These are phyloP conservation scores for Chrysochromulina tobinii DNA, from an alignment of 78 protist genomes.

Conservation along the genomic window DNA sequence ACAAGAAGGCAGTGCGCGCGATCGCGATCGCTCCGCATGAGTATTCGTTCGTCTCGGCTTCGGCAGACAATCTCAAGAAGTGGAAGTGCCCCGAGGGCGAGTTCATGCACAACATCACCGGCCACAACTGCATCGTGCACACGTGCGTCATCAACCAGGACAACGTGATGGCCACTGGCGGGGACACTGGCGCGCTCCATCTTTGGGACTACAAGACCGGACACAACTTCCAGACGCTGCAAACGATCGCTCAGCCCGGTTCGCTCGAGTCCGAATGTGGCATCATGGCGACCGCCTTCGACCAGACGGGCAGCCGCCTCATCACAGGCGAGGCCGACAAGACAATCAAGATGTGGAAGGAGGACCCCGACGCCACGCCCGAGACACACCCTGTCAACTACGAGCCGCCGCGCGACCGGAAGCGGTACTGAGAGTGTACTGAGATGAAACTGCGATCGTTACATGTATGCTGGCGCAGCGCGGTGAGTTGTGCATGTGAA, in stretches of 20 bases:
- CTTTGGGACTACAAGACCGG: constrained; percentile 97
- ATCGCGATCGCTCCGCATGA: constrained; percentile 84
- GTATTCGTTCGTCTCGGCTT: constrained; percentile 86
- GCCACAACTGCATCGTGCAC: constrained; percentile 86
- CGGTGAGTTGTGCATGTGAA: too few species aligned
- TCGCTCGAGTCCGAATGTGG: constrained; percentile 82
- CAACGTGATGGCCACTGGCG: constrained; percentile 27
- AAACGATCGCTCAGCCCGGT: constrained; percentile 80
- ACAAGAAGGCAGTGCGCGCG: constrained; percentile 94
- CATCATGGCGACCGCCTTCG: constrained; percentile 81
- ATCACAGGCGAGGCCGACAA: constrained; percentile 97
- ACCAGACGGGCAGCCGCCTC: constrained; percentile 85
- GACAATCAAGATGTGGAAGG: constrained; percentile 83
- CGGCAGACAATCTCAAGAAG: constrained; percentile 94
- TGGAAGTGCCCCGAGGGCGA: constrained; percentile 93
- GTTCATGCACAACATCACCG: constrained; percentile 87
- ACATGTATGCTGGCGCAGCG: too few species aligned
- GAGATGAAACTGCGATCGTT: too few species aligned
- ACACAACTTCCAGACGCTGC: constrained; percentile 80
- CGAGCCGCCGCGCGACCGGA: constrained; percentile 15
- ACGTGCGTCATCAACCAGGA: constrained; percentile 74
- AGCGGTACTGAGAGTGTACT: not conserved
- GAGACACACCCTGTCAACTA: constrained; percentile 43
- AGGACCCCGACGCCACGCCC: constrained; percentile 48
- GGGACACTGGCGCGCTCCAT: constrained; percentile 85